Evolutionary conservation across 345 rosid genomes (phyloP), one percentile per base, ranked within the genome.

Genomic region (Camelina laxa): DNA sequence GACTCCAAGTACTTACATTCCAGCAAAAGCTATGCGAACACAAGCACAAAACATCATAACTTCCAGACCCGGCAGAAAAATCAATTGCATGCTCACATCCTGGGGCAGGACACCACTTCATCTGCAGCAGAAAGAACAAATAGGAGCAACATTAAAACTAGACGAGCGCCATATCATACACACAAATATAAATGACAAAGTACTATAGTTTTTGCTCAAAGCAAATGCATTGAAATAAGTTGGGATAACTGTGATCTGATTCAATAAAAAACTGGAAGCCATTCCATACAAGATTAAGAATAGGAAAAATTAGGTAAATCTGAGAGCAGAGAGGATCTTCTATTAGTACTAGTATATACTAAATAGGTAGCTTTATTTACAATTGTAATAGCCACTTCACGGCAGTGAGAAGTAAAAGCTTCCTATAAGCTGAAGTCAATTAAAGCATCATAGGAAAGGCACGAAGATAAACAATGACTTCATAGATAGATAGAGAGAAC

Each of bases 71-170:
- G 3, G 57, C 82, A 74, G 56, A 13, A 62, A 68, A 79, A n/a
- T 79, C 75, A 31, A 79, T 83, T 7, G 99, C 99, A 77, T 81
- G 76, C 57, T 92, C 98, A 12, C 99, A 96, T 53, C 98, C 98
- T 15, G 98, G 97, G 47, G 99, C 97, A 66, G 99, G 99, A 81
- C 98, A 96, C 99, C 99, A 96, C 78, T 96, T 95, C 74, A 89
- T 87, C 99, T 90, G 67, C 51, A 66, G 35, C 73, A 65, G 50
- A 13, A 10, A n/a, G 15, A 63, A 62, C 9, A 64, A 56, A 44
- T 16, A 20, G 4, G 11, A 17, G 44, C 19, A 41, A 62, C 44
- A 55, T 56, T 12, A 55, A 55, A 47, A 36, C 42, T 39, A 58
- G 27, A 73, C 10, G 11, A 48, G 67, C 15, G 9, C 13, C 58